Evolutionary conservation across 2,329 filamentous ascomycete species (phyloP), one percentile per base, ranked within the genome.

Genomic region (Didymella segeticola): DNA sequence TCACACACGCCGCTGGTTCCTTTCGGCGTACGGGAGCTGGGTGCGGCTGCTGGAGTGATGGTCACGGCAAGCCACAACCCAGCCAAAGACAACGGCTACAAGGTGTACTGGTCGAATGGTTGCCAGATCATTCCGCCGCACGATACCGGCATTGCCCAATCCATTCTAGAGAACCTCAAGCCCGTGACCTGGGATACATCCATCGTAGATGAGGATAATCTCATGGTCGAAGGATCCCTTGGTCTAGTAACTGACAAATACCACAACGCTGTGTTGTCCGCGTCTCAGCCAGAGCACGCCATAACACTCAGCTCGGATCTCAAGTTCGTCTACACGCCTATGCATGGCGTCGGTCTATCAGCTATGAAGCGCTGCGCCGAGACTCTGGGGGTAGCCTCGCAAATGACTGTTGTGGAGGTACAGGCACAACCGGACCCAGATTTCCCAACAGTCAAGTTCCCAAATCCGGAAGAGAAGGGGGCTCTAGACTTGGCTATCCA

Each of bases 31-130:
- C 77, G 75, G 6, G 71, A 80, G 48, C 76, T 84, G 48, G 71
- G 75, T 30, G 83, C 85, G 26, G 80, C 77, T 4, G 85, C 83
- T 36, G 86, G 86, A 17, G 77, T 88, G 25, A 88, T 88, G 85
- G 80, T 88, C 30, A 88, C 86, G 12, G 86, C 86, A 26, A 86
- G 83, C 63, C 85, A 87, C 70, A 88, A 88, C 61, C 85, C 85
- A 12, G 81, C 83, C 38, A 77, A 82, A 61, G 85, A 88, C 66
- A 88, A 88, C 65, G 86, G 86, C 17, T 88, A 88, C 73, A 88
- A 88, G 73, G 86, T 88, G 8, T 88, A 88, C 73, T 86, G 83
- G 77, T 77, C 76, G 14, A 87, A 87, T 64, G 86, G 85, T 2
- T 86, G 83, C 63, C 86, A 88, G 67, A 88, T 88, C 59, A 86